phyloP scores from a whole-genome alignment of 768 basidiomycete genomes.

The Psilocybe subaeruginosa region DNA sequence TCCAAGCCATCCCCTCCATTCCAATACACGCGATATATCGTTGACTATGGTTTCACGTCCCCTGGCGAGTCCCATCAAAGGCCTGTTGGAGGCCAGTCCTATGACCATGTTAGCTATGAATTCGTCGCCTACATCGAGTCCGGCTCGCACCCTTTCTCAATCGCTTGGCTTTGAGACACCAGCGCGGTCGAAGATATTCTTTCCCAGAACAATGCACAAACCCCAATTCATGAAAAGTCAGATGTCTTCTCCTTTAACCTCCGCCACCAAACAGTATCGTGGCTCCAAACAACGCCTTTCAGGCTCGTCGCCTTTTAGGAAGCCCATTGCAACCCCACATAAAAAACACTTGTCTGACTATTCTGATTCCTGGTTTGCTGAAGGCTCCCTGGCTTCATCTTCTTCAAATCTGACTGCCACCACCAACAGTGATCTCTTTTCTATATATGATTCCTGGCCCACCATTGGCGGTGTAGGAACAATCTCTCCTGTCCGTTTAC shows the following conservation, averaged over 20 bases:
- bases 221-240: constrained; percentile 14
- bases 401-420: constrained; percentile 16
- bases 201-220: constrained; percentile 18
- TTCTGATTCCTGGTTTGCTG: constrained; percentile 47
- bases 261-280: constrained; percentile 32
- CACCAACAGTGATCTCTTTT: constrained; percentile 46
- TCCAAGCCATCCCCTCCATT: constrained; percentile 78
- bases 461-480: constrained; percentile 24
- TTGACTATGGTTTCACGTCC: constrained; percentile 65
- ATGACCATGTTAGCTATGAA: constrained; percentile 25
- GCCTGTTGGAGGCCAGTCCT: constrained; percentile 33
- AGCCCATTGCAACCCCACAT: constrained; percentile 14
- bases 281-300: constrained; percentile 28
- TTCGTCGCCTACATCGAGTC: constrained; percentile 36
- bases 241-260: constrained; percentile 35
- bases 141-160: constrained; percentile 15
- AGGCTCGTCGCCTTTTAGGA: constrained; percentile 48
- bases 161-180: constrained; percentile 21
- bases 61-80: constrained; percentile 48
- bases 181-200: constrained; percentile 16
- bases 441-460: constrained; percentile 45
- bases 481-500: constrained; percentile 29
- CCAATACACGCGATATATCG: constrained; percentile 62
- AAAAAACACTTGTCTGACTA: constrained; percentile 35
- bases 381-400: constrained; percentile 29